phyloP scores from a whole-genome alignment of 2,329 filamentous ascomycete genomes.

The Fusarium coicis region DNA sequence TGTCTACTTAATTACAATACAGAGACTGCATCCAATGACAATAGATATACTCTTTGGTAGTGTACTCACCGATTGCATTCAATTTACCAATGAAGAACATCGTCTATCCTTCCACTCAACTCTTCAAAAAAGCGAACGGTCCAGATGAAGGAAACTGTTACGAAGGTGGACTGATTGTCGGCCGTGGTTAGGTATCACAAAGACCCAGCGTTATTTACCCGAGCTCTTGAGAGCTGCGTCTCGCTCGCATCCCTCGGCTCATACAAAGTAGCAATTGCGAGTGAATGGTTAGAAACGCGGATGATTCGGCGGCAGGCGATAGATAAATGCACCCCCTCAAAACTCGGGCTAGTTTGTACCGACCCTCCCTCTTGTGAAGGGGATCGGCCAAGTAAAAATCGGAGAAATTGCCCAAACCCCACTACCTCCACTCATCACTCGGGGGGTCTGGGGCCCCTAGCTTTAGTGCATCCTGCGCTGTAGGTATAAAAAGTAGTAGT shows the following conservation, averaged over 20 bases:
- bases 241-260: not conserved
- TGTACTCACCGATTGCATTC: not conserved
- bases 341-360: not conserved
- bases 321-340: not conserved
- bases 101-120: too few relatives aligned
- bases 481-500: not conserved
- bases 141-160: too few relatives aligned
- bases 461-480: not conserved
- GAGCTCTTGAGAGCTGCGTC: too few relatives aligned
- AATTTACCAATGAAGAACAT: rapidly evolving
- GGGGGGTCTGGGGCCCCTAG: not conserved
- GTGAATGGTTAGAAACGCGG: not conserved
- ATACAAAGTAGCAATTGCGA: too few relatives aligned
- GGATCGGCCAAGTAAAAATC: not conserved
- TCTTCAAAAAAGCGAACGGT: too few relatives aligned
- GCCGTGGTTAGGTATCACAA: too few relatives aligned
- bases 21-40: not conserved
- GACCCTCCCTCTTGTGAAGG: not conserved
- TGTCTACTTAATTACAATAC: rapidly evolving
- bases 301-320: not conserved
- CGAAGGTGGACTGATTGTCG: too few relatives aligned
- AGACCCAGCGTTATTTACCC: too few relatives aligned
- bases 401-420: not conserved
- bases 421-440: not conserved
- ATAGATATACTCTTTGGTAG: not conserved